Conservation (phyloP, 1,284 basidiomycete species). For the Naganishia cerealis region DNA sequence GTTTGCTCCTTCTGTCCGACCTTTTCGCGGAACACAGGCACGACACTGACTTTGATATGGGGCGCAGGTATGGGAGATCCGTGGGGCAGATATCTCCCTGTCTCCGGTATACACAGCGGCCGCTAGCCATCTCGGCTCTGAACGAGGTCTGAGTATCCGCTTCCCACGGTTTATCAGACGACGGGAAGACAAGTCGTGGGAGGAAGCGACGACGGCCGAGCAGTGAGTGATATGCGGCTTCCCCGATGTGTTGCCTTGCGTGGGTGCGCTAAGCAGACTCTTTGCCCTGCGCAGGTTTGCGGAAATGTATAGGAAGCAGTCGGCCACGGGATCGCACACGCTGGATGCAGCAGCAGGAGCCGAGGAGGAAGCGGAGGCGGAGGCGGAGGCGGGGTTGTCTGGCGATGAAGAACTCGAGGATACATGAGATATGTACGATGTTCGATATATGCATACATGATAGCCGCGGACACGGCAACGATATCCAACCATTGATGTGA, state of each 20-base stretch:
- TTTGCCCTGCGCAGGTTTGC: slow-evolving; percentile 54
- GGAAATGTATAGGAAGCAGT: slow-evolving; percentile 67
- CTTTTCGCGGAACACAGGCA: background rate
- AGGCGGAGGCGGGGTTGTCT: slow-evolving; percentile 8
- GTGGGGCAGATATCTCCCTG: slow-evolving; percentile 68
- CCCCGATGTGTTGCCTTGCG: background rate
- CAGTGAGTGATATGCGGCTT: slow-evolving; percentile 42
- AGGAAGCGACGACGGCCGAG: slow-evolving; percentile 59
- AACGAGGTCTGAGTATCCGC: slow-evolving; percentile 69
- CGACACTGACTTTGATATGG: background rate
- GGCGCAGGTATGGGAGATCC: slow-evolving; percentile 70
- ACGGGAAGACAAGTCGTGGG: slow-evolving; percentile 60
- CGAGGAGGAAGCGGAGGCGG: background rate
- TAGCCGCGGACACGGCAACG: no score
- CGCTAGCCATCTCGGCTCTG: slow-evolving; percentile 64
- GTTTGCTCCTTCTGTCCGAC: background rate
- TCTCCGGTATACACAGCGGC: slow-evolving; percentile 72
- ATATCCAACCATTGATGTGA: no score
- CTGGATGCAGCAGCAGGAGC: slow-evolving; percentile 37
- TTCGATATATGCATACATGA: background rate
- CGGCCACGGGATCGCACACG: slow-evolving; percentile 33
- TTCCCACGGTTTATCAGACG: slow-evolving; percentile 58
- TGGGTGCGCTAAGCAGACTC: background rate
- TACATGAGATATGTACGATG: background rate
- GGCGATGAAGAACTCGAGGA: slow-evolving; percentile 11